A percentile compares a stretch with the other conserved stretches of the same genome.
phyloP scores from a whole-genome alignment of 495 filamentous ascomycete genomes.

The Oleoguttula mirabilis region DNA sequence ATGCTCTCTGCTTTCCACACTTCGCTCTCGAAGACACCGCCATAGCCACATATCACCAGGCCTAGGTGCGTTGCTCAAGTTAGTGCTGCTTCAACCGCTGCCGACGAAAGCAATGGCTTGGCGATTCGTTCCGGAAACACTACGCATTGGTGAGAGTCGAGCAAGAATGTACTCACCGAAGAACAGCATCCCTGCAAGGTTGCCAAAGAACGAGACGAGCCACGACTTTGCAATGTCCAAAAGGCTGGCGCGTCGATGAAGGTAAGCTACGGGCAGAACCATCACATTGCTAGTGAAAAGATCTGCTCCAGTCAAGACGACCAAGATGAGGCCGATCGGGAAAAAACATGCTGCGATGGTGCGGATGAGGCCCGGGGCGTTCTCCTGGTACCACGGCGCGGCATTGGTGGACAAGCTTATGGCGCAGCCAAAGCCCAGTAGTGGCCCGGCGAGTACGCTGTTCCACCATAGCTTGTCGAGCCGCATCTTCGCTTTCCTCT shows the following conservation, averaged over 20 bases:
- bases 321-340: conserved; percentile 46
- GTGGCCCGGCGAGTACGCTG: conserved; percentile 10
- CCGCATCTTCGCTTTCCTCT: conserved; percentile 19
- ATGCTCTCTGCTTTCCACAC: conserved; percentile 40
- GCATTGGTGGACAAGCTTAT: conserved; percentile 39
- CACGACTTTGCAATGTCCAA: conserved; percentile 41
- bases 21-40: conserved; percentile 42
- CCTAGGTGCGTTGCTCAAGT: no score
- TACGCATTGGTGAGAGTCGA: no score
- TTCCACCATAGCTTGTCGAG: conserved; percentile 20
- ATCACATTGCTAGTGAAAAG: conserved; percentile 50
- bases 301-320: conserved; percentile 46
- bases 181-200: conserved; percentile 48
- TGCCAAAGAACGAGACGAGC: conserved; percentile 48
- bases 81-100: no score
- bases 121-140: no score
- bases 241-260: conserved; percentile 36
- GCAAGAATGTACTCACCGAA: conserved; percentile 44
- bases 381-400: conserved; percentile 47
- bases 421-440: conserved; percentile 30
- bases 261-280: conserved; percentile 42
- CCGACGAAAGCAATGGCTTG: no score
- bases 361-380: conserved; percentile 46
- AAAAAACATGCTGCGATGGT: conserved; percentile 44
- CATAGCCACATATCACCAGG: conserved; percentile 34